phyloP scores from a whole-genome alignment of 768 basidiomycete genomes.

The Termitomyces sp. region DNA sequence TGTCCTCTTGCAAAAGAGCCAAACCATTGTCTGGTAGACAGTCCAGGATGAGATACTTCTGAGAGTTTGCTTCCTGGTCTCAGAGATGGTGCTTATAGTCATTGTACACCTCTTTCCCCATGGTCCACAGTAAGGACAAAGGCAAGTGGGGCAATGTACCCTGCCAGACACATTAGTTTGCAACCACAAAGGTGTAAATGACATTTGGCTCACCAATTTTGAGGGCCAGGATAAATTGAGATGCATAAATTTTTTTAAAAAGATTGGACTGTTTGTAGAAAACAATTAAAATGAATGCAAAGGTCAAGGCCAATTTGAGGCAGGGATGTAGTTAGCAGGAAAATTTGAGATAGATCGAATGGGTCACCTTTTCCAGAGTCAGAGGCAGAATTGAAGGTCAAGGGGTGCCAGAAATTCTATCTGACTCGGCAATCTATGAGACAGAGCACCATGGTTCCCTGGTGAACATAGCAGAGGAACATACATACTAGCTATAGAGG shows the following conservation, averaged over 20 bases:
- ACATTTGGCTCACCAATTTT: slow-evolving; percentile 72
- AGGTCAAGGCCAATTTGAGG: too few species aligned
- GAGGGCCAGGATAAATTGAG: slow-evolving; percentile 92
- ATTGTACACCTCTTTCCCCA: slow-evolving; percentile 99
- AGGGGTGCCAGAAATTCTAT: too few species aligned
- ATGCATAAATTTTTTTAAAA: slow-evolving; percentile 99
- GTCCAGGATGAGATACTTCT: slow-evolving; percentile 80
- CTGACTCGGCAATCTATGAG: too few species aligned
- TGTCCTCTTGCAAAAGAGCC: slow-evolving; percentile 29
- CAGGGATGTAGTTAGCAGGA: too few species aligned
- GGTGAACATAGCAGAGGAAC: too few species aligned
- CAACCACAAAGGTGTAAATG: background rate
- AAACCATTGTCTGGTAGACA: slow-evolving; percentile 37
- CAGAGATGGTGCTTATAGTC: slow-evolving; percentile 93
- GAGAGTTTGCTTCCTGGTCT: slow-evolving; percentile 93
- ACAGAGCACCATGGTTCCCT: too few species aligned
- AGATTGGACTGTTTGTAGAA: slow-evolving; percentile 99
- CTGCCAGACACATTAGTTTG: slow-evolving; percentile 34
- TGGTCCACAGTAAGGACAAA: slow-evolving; percentile 93
- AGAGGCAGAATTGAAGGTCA: too few species aligned
- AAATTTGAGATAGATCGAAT: too few species aligned
- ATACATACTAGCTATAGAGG: too few species aligned
- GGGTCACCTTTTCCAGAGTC: too few species aligned
- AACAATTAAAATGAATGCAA: slow-evolving; percentile 96
- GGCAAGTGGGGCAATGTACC: slow-evolving; percentile 92